These are phyloP conservation scores for Ceratocystis destructans DNA, from an alignment of 2,329 filamentous ascomycete species.

Conservation along the genomic window DNA sequence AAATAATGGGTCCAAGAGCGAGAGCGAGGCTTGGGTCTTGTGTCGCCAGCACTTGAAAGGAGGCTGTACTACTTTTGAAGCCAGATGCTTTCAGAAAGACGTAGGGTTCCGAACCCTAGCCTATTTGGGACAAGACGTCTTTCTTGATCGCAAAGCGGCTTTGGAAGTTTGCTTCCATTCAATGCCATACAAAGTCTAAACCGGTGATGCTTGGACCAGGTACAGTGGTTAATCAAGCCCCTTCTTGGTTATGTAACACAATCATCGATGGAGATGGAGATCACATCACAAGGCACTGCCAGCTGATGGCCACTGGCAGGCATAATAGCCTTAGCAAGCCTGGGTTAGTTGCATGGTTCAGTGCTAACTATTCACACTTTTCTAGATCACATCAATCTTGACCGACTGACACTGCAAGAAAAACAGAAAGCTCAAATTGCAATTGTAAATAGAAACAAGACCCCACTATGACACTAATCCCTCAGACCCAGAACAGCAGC, in stretches of 20 bases:
- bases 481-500: conserved; percentile 2
- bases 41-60: not conserved
- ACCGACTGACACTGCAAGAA: not conserved
- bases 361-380: no score
- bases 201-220: no score
- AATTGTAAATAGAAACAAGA: conserved; percentile 15
- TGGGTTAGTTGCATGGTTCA: not conserved
- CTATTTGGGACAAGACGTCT: not conserved
- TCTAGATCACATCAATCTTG: not conserved
- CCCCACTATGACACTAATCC: not conserved
- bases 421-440: not conserved
- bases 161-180: no score
- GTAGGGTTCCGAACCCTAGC: not conserved
- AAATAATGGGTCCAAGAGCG: conserved; percentile 5
- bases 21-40: not conserved
- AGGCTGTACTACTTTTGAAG: not conserved
- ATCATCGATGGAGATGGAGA: no score
- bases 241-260: not conserved
- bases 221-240: not conserved
- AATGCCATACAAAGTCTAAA: no score
- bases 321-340: not conserved
- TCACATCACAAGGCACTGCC: not conserved
- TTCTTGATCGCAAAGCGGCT: not conserved
- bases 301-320: not conserved
- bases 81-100: not conserved